These are phyloP conservation scores for Elsinoe batatas DNA, from an alignment of 2,329 filamentous ascomycete species.

Conservation along the genomic window DNA sequence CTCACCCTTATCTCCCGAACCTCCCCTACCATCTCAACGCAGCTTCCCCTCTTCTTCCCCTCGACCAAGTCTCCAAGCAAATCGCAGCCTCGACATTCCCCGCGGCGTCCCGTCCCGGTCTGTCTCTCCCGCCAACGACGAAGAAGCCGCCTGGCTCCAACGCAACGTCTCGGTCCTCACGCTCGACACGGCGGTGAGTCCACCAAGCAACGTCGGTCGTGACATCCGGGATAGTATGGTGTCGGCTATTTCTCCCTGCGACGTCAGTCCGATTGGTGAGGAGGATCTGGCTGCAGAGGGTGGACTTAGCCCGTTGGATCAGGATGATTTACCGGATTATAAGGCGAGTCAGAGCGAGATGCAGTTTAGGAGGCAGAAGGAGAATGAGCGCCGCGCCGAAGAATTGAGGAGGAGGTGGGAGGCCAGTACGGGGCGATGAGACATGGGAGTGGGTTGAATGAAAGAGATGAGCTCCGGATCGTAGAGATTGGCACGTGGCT, in stretches of 20 bases:
- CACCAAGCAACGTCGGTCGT: not conserved
- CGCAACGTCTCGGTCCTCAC: slow-evolving; percentile 13
- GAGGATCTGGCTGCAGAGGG: not conserved
- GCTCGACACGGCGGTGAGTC: not conserved
- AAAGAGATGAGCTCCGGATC: not conserved
- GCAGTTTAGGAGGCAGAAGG: not conserved
- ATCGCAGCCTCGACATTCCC: not conserved
- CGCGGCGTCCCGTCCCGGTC: slow-evolving; percentile 1
- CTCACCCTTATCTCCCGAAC: not conserved
- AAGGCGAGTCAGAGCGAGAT: slow-evolving; percentile 9
- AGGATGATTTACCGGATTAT: slow-evolving; percentile 8
- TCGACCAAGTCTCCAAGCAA: not conserved
- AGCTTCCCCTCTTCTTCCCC: not conserved
- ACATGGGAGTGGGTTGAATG: not conserved
- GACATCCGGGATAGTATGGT: not conserved
- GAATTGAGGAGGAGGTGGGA: slow-evolving; percentile 7
- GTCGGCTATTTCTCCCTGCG: not conserved
- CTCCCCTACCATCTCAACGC: not conserved
- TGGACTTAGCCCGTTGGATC: not conserved
- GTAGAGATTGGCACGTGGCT: no score
- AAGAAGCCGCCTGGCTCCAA: slow-evolving; percentile 4
- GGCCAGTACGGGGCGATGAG: slow-evolving; percentile 6
- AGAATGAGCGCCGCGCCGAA: slow-evolving; percentile 7
- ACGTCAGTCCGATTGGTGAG: slow-evolving; percentile 12
- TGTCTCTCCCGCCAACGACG: not conserved